These are phyloP conservation scores for Hypoxylon sp. DNA, from an alignment of 2,329 filamentous ascomycete species.

Conservation along the genomic window DNA sequence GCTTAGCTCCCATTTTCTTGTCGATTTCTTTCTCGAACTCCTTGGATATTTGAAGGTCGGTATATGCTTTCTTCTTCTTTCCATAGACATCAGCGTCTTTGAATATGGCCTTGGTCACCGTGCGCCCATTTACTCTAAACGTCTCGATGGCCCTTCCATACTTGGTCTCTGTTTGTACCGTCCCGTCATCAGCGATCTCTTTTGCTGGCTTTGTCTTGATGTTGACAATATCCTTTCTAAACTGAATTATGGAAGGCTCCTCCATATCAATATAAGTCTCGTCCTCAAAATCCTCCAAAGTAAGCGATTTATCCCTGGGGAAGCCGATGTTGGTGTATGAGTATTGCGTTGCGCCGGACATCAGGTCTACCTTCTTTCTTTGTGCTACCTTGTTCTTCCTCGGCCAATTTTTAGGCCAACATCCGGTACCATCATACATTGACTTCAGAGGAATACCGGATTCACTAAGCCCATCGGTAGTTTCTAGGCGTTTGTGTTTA, in stretches of 20 bases:
- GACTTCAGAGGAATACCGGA: no score
- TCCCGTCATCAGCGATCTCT: background rate
- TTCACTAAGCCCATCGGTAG: no score
- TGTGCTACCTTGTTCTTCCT: no score
- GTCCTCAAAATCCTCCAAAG: no score
- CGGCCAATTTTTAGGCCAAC: no score
- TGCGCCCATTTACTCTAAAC: background rate
- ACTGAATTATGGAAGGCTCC: background rate
- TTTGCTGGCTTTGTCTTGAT: background rate
- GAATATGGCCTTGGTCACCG: background rate
- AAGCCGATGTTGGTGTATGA: no score
- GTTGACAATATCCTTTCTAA: background rate
- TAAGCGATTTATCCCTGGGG: no score
- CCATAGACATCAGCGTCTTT: background rate
- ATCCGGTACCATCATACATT: no score
- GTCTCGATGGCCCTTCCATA: background rate
- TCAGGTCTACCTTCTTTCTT: no score
- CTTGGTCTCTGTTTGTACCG: background rate
- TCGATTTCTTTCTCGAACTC: background rate
- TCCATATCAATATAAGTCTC: no score
- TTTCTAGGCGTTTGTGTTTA: no score
- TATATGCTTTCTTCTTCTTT: background rate
- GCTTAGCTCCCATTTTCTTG: background rate
- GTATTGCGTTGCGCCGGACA: no score
- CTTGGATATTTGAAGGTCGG: background rate